A percentile compares a stretch with the other conserved stretches of the same genome.
phyloP scores from a whole-genome alignment of 148 eudicot genomes.

The Amaranthus cruentus region DNA sequence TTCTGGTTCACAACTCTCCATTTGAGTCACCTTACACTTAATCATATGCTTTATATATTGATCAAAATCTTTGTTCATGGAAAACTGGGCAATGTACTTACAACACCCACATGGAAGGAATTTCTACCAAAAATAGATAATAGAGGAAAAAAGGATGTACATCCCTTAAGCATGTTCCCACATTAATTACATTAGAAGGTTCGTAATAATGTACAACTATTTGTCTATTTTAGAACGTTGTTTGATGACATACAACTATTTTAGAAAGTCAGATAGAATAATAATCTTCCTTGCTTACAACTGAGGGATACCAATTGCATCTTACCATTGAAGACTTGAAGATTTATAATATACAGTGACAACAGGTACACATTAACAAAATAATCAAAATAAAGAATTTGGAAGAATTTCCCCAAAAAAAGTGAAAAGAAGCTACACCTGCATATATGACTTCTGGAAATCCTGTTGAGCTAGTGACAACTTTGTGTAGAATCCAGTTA shows the following conservation, averaged over 20 bases:
- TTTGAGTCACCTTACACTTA: too few species aligned
- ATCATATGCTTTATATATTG: too few species aligned
- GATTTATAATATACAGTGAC: not conserved
- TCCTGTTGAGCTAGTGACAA: slow-evolving; percentile 67
- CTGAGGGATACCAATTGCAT: not conserved
- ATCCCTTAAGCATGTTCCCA: not conserved
- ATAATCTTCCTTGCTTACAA: not conserved
- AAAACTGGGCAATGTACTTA: too few species aligned
- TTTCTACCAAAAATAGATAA: not conserved
- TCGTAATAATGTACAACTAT: not conserved
- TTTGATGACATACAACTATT: too few species aligned
- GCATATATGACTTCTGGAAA: slow-evolving; percentile 71
- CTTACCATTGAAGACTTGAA: not conserved
- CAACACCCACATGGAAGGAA: too few species aligned
- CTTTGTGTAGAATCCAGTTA: slow-evolving; percentile 54
- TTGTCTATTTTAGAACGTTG: too few species aligned
- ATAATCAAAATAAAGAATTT: not conserved
- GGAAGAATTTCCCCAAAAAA: not conserved
- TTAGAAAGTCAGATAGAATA: not conserved
- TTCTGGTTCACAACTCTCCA: too few species aligned
- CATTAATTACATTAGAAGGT: not conserved
- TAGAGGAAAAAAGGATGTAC: not conserved
- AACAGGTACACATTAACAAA: not conserved
- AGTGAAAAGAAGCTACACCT: slow-evolving; percentile 43
- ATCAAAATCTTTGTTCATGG: too few species aligned